A percentile compares a stretch with the other conserved stretches of the same genome.
Evolutionary conservation across 1,139 yeast species (phyloP).

Genomic region (Blastobotrys aristatus): DNA sequence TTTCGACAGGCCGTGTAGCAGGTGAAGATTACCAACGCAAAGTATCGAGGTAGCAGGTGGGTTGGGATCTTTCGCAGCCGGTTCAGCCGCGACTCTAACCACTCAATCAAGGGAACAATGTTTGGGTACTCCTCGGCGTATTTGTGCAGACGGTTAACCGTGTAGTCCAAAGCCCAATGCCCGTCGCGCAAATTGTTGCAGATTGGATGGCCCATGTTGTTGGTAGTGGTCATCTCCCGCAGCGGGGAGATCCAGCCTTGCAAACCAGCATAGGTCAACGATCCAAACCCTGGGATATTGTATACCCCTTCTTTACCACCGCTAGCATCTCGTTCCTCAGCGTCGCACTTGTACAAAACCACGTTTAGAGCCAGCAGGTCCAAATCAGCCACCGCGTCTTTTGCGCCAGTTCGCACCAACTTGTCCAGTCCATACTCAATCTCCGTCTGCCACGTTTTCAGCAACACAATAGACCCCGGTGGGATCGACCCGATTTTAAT

Average conservation of each 20-base stretch:
- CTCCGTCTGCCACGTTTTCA: conserved; percentile 54
- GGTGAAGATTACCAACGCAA: conserved; percentile 71
- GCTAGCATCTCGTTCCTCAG: conserved; percentile 82
- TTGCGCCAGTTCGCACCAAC: conserved; percentile 65
- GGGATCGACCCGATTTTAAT: conserved; percentile 64
- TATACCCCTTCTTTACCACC: conserved; percentile 69
- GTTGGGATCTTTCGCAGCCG: conserved; percentile 65
- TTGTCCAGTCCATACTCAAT: conserved; percentile 61
- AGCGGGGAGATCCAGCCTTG: conserved; percentile 87
- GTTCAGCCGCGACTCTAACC: conserved; percentile 68
- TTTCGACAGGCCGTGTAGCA: conserved; percentile 77
- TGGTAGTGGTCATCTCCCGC: conserved; percentile 55
- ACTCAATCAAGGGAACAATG: conserved; percentile 50
- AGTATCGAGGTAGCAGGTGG: conserved; percentile 79
- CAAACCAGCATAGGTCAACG: conserved; percentile 77
- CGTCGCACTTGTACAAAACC: conserved; percentile 69
- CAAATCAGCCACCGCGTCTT: conserved; percentile 60
- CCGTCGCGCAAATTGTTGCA: conserved; percentile 80
- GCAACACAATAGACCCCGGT: conserved; percentile 85
- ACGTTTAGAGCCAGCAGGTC: conserved; percentile 68
- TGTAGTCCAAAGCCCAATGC: conserved; percentile 82
- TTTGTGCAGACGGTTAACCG: conserved; percentile 56
- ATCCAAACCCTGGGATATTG: conserved; percentile 66
- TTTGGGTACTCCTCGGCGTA: conserved; percentile 46
- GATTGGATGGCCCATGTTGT: conserved; percentile 78